Conservation (phyloP, 2,329 filamentous ascomycete genomes). For the Penicillium sp. region DNA sequence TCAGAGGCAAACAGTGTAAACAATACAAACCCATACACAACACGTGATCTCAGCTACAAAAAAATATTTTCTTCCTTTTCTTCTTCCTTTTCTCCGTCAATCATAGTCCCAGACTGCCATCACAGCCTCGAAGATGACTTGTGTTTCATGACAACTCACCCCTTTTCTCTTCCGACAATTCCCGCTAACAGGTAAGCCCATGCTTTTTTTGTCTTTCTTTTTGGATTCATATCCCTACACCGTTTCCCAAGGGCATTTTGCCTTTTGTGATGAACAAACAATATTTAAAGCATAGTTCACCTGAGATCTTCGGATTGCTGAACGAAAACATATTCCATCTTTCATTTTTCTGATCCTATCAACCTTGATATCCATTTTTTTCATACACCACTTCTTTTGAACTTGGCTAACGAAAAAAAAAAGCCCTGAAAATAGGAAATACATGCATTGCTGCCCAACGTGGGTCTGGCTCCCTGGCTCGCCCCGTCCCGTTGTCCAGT, state of each 20-base stretch:
- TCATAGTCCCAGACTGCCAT: constrained; percentile 3
- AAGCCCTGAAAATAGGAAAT: constrained; percentile 6
- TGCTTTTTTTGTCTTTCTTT: not conserved
- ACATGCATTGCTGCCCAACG: constrained; percentile 39
- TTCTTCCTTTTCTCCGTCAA: constrained; percentile 7
- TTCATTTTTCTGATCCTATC: constrained; percentile 38
- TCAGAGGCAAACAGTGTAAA: constrained; percentile 8
- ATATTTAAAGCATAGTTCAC: constrained; percentile 45
- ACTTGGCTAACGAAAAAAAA: constrained; percentile 18
- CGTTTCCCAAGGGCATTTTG: constrained; percentile 4
- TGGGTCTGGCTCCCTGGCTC: constrained; percentile 22
- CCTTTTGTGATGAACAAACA: constrained; percentile 39
- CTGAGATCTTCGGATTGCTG: constrained; percentile 43
- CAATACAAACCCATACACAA: not conserved
- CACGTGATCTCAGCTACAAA: constrained; percentile 15
- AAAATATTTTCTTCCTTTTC: constrained; percentile 9
- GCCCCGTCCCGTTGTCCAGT: constrained; percentile 22
- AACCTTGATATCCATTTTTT: constrained; percentile 9
- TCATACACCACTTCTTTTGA: not conserved
- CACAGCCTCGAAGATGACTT: not conserved
- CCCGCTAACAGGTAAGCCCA: constrained; percentile 22
- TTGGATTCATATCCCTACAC: not conserved
- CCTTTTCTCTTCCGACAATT: constrained; percentile 3
- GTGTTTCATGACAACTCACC: constrained; percentile 10
- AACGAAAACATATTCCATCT: constrained; percentile 45